phyloP scores from a whole-genome alignment of 1,284 basidiomycete species.

The Trametes hirsuta region DNA sequence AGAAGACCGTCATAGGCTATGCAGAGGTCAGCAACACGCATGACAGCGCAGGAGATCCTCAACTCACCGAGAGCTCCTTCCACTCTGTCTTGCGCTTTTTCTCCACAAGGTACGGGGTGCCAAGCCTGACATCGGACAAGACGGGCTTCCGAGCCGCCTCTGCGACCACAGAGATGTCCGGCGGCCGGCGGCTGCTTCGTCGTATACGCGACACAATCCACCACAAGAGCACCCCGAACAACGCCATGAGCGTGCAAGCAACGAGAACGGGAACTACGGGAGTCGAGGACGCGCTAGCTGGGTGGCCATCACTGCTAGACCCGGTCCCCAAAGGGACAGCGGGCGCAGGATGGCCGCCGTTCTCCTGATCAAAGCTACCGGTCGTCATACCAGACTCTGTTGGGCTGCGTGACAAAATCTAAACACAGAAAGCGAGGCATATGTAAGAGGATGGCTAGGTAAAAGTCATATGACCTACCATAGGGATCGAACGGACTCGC shows the following conservation, averaged over 20 bases:
- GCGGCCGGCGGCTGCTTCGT: not conserved
- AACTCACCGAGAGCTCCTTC: not conserved
- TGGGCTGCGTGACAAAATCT: not conserved
- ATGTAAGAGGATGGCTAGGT: no score
- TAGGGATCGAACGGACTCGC: no score
- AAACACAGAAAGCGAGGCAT: not conserved
- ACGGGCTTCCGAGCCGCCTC: not conserved
- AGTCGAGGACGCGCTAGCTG: not conserved
- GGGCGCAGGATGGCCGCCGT: not conserved
- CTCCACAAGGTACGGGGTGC: not conserved
- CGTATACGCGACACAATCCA: constrained; percentile 2
- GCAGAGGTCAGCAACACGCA: not conserved
- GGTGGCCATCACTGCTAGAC: not conserved
- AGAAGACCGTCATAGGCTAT: constrained; percentile 1
- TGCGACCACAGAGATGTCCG: not conserved
- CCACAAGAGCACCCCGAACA: not conserved
- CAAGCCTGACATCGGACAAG: not conserved
- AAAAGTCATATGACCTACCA: no score
- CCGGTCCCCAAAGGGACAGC: not conserved
- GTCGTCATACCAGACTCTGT: not conserved
- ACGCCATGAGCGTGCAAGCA: not conserved
- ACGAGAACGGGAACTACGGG: not conserved
- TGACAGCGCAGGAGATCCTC: no score
- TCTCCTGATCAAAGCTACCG: not conserved
- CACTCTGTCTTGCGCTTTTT: not conserved